Percentiles rank a stretch among this genome's conserved stretches.
These are phyloP conservation scores for Lipomyces sp. DNA, from an alignment of 805 yeast genomes.

Conservation along the genomic window DNA sequence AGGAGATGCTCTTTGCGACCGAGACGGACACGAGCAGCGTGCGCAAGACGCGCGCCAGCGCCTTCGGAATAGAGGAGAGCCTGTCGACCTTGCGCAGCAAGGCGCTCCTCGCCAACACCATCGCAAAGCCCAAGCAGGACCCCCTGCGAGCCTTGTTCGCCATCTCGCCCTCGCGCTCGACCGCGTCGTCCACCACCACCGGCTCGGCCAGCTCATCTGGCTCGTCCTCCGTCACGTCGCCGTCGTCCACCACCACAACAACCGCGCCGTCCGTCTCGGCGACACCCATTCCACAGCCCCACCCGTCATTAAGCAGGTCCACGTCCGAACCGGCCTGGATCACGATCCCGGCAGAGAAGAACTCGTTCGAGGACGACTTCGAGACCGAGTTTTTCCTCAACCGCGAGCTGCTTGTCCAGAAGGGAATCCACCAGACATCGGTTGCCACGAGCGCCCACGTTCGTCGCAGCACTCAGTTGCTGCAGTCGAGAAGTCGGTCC, in stretches of 20 bases:
- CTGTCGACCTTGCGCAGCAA: not conserved
- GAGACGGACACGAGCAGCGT: conserved; percentile 10
- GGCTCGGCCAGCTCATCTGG: not conserved
- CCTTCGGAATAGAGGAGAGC: not conserved
- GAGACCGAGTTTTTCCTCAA: conserved; percentile 21
- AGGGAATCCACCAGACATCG: conserved; percentile 1
- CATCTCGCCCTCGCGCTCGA: conserved; percentile 3
- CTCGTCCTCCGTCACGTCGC: not conserved
- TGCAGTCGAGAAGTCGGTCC: not conserved
- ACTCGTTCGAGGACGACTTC: conserved; percentile 23
- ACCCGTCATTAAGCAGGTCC: not conserved
- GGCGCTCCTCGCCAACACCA: not conserved
- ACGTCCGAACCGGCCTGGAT: conserved; percentile 24
- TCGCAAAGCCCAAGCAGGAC: not conserved
- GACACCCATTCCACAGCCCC: conserved; percentile 10
- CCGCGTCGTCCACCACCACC: conserved; percentile 1
- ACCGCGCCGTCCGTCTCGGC: conserved; percentile 3
- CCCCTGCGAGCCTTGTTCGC: conserved; percentile 5
- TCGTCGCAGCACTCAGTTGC: not conserved
- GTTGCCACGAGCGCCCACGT: not conserved
- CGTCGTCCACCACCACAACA: not conserved
- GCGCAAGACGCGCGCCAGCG: conserved; percentile 6
- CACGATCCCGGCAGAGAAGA: conserved; percentile 27
- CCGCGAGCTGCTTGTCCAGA: conserved; percentile 20
- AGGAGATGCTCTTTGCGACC: conserved; percentile 23